A percentile compares a stretch with the other conserved stretches of the same genome.
These are phyloP conservation scores for Sclerotinia glacialis DNA, from an alignment of 2,329 filamentous ascomycete genomes.

Conservation along the genomic window DNA sequence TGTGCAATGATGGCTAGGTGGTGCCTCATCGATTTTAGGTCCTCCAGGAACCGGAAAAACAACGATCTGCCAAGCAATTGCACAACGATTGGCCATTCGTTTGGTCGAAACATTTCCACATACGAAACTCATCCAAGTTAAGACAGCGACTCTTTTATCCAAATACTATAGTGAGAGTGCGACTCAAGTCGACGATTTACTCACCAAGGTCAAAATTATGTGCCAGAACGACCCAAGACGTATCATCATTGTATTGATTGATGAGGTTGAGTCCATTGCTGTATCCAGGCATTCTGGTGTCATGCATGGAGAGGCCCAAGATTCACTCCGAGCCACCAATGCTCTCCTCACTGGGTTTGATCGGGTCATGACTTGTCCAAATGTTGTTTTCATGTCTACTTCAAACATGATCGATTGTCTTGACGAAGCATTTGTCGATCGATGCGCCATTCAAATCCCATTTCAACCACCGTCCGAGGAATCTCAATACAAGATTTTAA, in stretches of 20 bases:
- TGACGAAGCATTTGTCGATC: constrained; percentile 38
- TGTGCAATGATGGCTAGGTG: constrained; percentile 1
- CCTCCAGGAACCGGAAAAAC: constrained; percentile 82
- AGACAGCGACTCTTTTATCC: constrained; percentile 46
- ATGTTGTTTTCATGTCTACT: constrained; percentile 37
- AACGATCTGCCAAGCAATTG: constrained; percentile 94
- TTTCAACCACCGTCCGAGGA: constrained; percentile 30
- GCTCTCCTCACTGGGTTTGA: constrained; percentile 39
- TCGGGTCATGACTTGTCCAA: constrained; percentile 29
- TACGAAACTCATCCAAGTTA: constrained; percentile 45
- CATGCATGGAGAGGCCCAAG: constrained; percentile 34
- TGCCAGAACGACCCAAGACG: constrained; percentile 30
- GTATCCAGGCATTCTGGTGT: constrained; percentile 30
- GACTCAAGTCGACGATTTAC: constrained; percentile 44
- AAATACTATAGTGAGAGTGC: constrained; percentile 50
- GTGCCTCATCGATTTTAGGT: not conserved
- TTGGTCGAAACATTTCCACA: constrained; percentile 41
- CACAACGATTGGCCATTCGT: constrained; percentile 53
- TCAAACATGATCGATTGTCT: constrained; percentile 36
- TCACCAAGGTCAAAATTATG: constrained; percentile 41
- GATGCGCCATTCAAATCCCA: constrained; percentile 31
- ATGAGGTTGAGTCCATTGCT: constrained; percentile 40
- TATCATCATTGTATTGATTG: constrained; percentile 39
- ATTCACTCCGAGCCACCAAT: constrained; percentile 39
- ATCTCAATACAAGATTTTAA: constrained; percentile 37